Evolutionary conservation across 2,329 filamentous ascomycete genomes (phyloP).

Genomic region (Fragosphaeria purpurea): DNA sequence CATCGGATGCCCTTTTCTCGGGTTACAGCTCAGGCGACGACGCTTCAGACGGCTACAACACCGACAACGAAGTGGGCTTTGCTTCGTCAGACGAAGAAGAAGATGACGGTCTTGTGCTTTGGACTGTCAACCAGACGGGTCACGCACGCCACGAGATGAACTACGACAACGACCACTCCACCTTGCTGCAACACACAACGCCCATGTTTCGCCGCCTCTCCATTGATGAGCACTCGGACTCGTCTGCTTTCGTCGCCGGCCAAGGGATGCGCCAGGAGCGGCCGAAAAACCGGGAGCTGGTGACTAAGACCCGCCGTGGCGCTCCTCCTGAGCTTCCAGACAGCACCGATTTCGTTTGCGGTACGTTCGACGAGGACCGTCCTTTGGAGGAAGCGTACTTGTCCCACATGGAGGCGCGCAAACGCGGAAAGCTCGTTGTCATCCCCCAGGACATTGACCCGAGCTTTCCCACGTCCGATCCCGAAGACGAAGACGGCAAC

Average conservation of each 20-base stretch:
- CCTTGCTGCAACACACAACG: constrained; percentile 28
- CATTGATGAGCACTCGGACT: constrained; percentile 43
- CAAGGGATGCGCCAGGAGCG: constrained; percentile 22
- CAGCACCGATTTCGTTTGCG: constrained; percentile 98
- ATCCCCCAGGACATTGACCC: constrained; percentile 97
- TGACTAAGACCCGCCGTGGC: constrained; percentile 46
- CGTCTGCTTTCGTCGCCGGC: constrained; percentile 47
- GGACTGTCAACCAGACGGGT: constrained; percentile 35
- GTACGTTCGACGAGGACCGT: constrained; percentile 89
- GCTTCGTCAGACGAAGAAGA: constrained; percentile 61
- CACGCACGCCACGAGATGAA: constrained; percentile 6
- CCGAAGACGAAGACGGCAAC: constrained; percentile 73
- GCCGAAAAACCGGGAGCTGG: constrained; percentile 24
- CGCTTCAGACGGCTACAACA: constrained; percentile 61
- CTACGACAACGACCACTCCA: constrained; percentile 19
- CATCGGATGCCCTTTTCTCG: constrained; percentile 30
- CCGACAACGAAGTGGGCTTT: constrained; percentile 59
- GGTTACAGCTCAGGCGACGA: constrained; percentile 47
- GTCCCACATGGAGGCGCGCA: constrained; percentile 69
- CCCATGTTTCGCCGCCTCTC: constrained; percentile 19
- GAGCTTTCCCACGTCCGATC: constrained; percentile 90
- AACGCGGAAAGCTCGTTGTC: constrained; percentile 67
- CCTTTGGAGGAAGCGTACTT: constrained; percentile 91
- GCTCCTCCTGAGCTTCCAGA: constrained; percentile 80
- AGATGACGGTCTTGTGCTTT: constrained; percentile 56